Percentiles rank a stretch among this genome's conserved stretches.
These are phyloP conservation scores for Trebouxia sp. DNA, from an alignment of 139 green algal genomes.

Conservation along the genomic window DNA sequence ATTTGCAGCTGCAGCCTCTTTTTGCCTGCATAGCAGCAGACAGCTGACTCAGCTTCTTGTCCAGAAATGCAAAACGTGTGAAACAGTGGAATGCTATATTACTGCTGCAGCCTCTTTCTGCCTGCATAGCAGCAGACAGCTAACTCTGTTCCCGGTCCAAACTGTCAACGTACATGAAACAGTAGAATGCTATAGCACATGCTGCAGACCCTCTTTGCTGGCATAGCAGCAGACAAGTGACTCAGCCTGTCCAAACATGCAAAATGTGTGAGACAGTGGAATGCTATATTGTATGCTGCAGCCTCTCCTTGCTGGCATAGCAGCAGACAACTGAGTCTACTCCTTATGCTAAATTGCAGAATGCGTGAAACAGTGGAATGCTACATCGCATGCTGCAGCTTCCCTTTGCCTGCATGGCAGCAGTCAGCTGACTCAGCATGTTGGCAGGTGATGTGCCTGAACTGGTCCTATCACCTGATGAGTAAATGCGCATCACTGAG, in stretches of 20 bases:
- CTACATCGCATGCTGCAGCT: too few relatives aligned
- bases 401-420: slow-evolving; percentile 48
- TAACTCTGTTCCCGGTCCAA: background rate
- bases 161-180: background rate
- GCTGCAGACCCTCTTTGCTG: slow-evolving; percentile 58
- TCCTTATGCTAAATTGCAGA: background rate
- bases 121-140: slow-evolving; percentile 30
- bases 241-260: background rate
- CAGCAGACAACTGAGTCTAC: background rate
- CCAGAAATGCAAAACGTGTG: background rate
- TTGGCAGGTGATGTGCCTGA: background rate
- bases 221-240: background rate
- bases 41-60: background rate
- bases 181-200: slow-evolving; percentile 14
- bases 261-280: background rate
- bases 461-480: too few relatives aligned
- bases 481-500: too few relatives aligned
- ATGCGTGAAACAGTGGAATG: background rate
- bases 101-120: slow-evolving; percentile 56
- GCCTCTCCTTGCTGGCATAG: slow-evolving; percentile 49
- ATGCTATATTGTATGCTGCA: slow-evolving; percentile 42
- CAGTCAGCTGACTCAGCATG: background rate
- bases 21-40: slow-evolving; percentile 43
- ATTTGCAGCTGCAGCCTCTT: slow-evolving; percentile 52
- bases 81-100: background rate